These are phyloP conservation scores for Boletus reticulatus DNA, from an alignment of 768 basidiomycete genomes.

Conservation along the genomic window DNA sequence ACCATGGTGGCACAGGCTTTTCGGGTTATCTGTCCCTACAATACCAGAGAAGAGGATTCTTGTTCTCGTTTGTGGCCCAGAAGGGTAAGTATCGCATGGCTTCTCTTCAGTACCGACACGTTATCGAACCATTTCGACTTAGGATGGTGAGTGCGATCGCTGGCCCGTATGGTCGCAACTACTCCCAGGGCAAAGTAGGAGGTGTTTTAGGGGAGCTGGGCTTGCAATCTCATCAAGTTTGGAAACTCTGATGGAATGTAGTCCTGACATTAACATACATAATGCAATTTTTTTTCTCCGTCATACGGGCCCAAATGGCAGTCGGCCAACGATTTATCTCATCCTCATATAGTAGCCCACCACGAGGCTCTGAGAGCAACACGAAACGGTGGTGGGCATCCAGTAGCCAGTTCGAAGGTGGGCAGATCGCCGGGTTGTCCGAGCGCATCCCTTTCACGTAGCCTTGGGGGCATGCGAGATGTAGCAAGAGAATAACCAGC, in stretches of 20 bases:
- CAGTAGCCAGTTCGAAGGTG: too few species aligned
- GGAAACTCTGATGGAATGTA: conserved; percentile 50
- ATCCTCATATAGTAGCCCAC: background rate
- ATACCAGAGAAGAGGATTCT: conserved; percentile 43
- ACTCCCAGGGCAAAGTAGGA: conserved; percentile 69
- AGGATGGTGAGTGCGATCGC: conserved; percentile 78
- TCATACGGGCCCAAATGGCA: background rate
- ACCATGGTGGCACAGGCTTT: conserved; percentile 33
- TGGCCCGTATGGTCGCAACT: conserved; percentile 73
- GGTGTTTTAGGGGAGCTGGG: conserved; percentile 68
- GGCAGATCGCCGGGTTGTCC: too few species aligned
- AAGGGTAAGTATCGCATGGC: conserved; percentile 50
- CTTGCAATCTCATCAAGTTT: conserved; percentile 58
- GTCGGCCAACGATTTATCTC: background rate
- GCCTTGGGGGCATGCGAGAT: too few species aligned
- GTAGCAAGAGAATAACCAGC: too few species aligned
- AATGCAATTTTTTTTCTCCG: background rate
- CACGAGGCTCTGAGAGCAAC: too few species aligned
- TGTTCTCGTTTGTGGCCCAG: conserved; percentile 84
- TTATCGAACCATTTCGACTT: background rate
- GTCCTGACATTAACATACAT: background rate
- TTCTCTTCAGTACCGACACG: background rate
- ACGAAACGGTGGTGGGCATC: too few species aligned
- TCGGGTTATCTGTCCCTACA: conserved; percentile 8
- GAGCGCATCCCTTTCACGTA: too few species aligned